Base-by-base conservation (phyloP, 2,329 filamentous ascomycete species). In the Graphilbum fragrans region DNA sequence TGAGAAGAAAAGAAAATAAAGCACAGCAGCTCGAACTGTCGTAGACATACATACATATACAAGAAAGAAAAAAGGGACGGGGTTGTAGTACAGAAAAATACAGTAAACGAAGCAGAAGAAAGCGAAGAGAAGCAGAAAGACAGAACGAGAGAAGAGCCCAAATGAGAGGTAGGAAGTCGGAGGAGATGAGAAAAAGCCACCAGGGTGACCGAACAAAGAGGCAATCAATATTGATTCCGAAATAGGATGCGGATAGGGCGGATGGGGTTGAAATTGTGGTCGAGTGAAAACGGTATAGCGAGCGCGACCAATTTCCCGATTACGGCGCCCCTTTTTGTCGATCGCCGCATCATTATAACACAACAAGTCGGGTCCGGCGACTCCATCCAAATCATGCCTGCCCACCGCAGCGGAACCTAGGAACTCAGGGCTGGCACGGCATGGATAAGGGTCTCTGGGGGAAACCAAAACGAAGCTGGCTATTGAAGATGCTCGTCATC, bases 211-310 rank as follows among this genome's bases (percentile, higher is more conserved):
- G 7, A 27, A n/a, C n/a, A n/a, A n/a, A n/a, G n/a, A n/a, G n/a
- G n/a, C n/a, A 27, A 27, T 27, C 23, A 27, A 27, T 27, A 27
- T 27, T 12, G 23, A 27, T 7, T 12, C 23, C 23, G 23, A 27
- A 12, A 27, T 35, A 7, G 6, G 11, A 6, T 6, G 9, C 14
- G 29, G 9, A 32, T 32, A 8, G 29, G 29, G 29, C 27, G 19
- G 31, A 35, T 22, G 17, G 34, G 4, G 31, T 14, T 32, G 21
- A 39, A 22, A 40, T 40, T 41, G 38, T 31, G 27, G 34, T 37
- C 16, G 37, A 37, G 19, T 35, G 38, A 44, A 44, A 35, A 18
- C 35, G 38, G 42, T 39, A 41, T 44, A 44, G 42, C 38, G 35
- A 38, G 18, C 12, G 25, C 6, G 38, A 39, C n/a, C 25, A 36